Percentiles rank a stretch among this genome's conserved stretches.
Evolutionary conservation across 441 rosid species (phyloP).

Genomic region (Theobroma grandiflorum): DNA sequence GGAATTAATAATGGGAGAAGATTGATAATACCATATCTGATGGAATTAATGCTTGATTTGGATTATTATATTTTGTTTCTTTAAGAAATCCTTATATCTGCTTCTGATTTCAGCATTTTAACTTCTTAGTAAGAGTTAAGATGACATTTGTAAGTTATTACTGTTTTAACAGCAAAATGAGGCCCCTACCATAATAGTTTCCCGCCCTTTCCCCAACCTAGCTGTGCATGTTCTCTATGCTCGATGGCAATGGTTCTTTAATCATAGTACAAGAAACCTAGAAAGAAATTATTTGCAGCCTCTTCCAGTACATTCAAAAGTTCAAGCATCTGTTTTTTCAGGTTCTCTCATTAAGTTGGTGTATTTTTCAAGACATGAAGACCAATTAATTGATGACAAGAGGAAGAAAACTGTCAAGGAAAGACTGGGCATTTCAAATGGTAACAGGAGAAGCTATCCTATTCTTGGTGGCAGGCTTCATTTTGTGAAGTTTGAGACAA

Average conservation of each 20-base stretch:
- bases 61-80: neutral
- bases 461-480: constrained; percentile 99
- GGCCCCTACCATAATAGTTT: neutral
- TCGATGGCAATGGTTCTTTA: neutral
- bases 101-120: neutral
- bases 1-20: neutral
- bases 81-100: neutral
- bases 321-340: constrained; percentile 36
- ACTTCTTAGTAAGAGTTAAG: neutral
- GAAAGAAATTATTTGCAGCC: neutral
- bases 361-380: constrained; percentile 96
- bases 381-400: constrained; percentile 61
- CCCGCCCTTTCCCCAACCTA: neutral
- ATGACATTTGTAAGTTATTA: neutral
- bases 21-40: neutral
- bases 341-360: constrained; percentile 97
- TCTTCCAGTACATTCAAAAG: neutral
- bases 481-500: constrained; percentile 96
- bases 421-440: constrained; percentile 77
- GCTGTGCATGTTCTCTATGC: neutral
- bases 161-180: constrained; percentile 2
- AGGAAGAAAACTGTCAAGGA: constrained; percentile 77
- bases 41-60: neutral
- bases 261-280: constrained; percentile 10
- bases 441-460: constrained; percentile 89